Evolutionary conservation across 1,284 basidiomycete genomes (phyloP), one percentile per base, ranked within the genome.

Genomic region (Tilletia horrida): DNA sequence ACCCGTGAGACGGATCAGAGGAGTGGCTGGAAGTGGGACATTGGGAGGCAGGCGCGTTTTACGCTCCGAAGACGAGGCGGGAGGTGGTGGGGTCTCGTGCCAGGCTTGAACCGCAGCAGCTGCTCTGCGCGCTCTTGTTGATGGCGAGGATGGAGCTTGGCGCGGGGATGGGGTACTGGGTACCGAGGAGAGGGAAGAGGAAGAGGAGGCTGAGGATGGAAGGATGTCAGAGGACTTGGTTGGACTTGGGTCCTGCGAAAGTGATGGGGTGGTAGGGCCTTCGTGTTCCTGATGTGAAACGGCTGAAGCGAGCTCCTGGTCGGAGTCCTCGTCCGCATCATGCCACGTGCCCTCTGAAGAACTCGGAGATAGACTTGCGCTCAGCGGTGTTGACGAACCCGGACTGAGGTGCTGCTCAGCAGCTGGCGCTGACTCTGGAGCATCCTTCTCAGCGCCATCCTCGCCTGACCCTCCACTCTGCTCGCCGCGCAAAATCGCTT

Each of bases 331-430:
- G 14, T 40, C 55, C 13, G 55, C 55, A 29, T 59, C 55, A 40
- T 59, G 55, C 55, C 55, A 59, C 35, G 55, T 31, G 29, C 55
- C 55, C 14, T 59, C 55, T 11, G 55, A 59, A 6, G 35, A 40
- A 11, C 35, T 40, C 35, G 35, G 35, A 40, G 35, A 40, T 11
- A 40, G 35, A 11, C 35, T 40, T 6, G 35, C 35, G 35, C 35
- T 40, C 35, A 40, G 11, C 11, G 35, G 35, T 4, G 35, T 40
- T 4, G 35, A 40, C 11, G 35, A 40, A 6, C 35, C 35, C 11
- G 35, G 35, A 4, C 35, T 40, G 6, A 40, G 11, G 35, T 40
- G 35, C 35, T 40, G 35, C 35, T 40, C 35, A 40, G 35, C 35
- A 40, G 35, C 23, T 3, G 50, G 3, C 50, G 18, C 50, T 23